phyloP scores from a whole-genome alignment of 371 early-diverging fungal species.

The Mucor ambiguus region DNA sequence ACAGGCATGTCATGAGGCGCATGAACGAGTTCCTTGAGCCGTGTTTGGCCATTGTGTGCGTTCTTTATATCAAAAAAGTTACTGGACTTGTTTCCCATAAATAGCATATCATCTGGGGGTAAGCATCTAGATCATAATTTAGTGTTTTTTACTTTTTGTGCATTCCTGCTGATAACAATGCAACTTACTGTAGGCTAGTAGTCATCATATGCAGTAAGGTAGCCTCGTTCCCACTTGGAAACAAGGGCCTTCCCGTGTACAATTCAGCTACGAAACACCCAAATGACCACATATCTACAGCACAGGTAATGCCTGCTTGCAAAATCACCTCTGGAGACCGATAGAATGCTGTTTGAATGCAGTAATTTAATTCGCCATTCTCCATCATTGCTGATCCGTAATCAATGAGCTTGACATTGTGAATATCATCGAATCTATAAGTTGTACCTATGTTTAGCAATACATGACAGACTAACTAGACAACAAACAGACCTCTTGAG shows the following conservation, averaged over 20 bases:
- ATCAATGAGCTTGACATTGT: conserved; percentile 96
- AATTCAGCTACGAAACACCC: conserved; percentile 99
- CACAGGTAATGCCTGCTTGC: conserved; percentile 85
- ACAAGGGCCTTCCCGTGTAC: conserved; percentile 87
- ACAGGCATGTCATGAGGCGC: conserved; percentile 6
- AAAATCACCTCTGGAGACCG: conserved; percentile 97
- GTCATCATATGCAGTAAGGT: conserved; percentile 88
- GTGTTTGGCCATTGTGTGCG: neutral
- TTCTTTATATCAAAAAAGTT: conserved; percentile 7
- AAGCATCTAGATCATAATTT: conserved; percentile 2
- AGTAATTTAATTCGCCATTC: conserved; percentile 78
- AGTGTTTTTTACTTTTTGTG: neutral
- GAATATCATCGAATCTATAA: conserved; percentile 62
- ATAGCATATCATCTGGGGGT: conserved; percentile 22
- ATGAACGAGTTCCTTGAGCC: neutral
- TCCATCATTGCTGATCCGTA: conserved; percentile 96
- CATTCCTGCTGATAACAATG: neutral
- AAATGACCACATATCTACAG: conserved; percentile 99
- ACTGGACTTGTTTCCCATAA: conserved; percentile 1
- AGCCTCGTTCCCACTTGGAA: conserved; percentile 92
- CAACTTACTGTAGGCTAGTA: conserved; percentile 75
- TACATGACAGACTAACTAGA: no score
- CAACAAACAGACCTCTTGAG: conserved; percentile 69
- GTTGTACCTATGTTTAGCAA: no score
- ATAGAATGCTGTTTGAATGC: conserved; percentile 97